phyloP scores from a whole-genome alignment of 768 basidiomycete genomes.

The Mrakia gelida region DNA sequence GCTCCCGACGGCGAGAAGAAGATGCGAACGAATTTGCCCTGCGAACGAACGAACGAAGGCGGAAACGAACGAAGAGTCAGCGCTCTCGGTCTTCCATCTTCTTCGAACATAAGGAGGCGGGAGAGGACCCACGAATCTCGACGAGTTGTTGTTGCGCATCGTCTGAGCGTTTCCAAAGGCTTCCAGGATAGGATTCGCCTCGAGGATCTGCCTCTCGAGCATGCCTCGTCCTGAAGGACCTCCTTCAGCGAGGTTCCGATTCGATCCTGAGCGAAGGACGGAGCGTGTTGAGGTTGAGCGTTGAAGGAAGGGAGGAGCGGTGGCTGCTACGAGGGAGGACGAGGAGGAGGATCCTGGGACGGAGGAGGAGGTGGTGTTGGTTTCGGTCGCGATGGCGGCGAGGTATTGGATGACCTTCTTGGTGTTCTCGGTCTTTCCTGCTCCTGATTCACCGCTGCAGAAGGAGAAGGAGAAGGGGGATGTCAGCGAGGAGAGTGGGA shows the following conservation, averaged over 20 bases:
- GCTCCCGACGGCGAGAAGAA: conserved; percentile 88
- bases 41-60: neutral
- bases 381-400: conserved; percentile 87
- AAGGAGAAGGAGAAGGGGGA: neutral
- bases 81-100: neutral
- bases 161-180: conserved; percentile 99
- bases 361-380: conserved; percentile 46
- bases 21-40: conserved; percentile 92
- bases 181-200: conserved; percentile 95
- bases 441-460: conserved; percentile 89
- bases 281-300: conserved; percentile 53
- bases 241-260: conserved; percentile 1
- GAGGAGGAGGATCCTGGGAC: conserved; percentile 35
- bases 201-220: conserved; percentile 90
- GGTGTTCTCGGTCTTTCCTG: conserved; percentile 94
- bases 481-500: neutral
- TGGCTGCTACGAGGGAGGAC: conserved; percentile 37
- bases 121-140: conserved; percentile 61
- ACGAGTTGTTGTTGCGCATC: conserved; percentile 96
- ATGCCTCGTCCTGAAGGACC: conserved; percentile 48
- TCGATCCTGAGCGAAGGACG: conserved; percentile 39
- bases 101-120: neutral
- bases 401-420: conserved; percentile 99
- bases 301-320: conserved; percentile 43
- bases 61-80: no score